Percentiles rank a stretch among this genome's conserved stretches.
phyloP scores from a whole-genome alignment of 768 basidiomycete genomes.

The Leccinum rimulosum region DNA sequence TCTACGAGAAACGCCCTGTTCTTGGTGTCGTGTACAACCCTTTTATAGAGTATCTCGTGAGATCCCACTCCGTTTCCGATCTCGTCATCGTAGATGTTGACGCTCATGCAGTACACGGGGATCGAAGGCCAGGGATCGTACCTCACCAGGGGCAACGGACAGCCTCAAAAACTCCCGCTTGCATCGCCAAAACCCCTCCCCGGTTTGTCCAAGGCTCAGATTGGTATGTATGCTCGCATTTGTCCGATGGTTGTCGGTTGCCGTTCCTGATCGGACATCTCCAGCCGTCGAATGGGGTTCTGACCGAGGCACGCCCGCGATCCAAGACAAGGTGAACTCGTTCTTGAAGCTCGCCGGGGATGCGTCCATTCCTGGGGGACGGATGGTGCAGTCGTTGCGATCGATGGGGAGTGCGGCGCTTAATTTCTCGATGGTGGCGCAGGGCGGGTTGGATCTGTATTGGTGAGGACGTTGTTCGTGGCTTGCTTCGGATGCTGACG shows the following conservation, averaged over 20 bases:
- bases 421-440: constrained; percentile 82
- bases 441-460: constrained; percentile 84
- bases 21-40: constrained; percentile 96
- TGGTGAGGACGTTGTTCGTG: constrained; percentile 50
- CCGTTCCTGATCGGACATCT: constrained; percentile 1
- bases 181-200: constrained; percentile 58
- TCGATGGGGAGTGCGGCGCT: constrained; percentile 83
- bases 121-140: constrained; percentile 78
- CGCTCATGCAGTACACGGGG: constrained; percentile 61
- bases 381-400: constrained; percentile 83
- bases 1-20: constrained; percentile 76
- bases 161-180: constrained; percentile 64
- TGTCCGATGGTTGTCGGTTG: neutral
- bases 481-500: constrained; percentile 2
- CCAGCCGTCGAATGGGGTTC: constrained; percentile 88
- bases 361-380: constrained; percentile 61
- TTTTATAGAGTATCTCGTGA: constrained; percentile 78
- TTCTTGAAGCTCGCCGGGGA: constrained; percentile 78
- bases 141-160: constrained; percentile 49
- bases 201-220: constrained; percentile 67
- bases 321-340: constrained; percentile 59
- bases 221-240: constrained; percentile 43
- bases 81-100: neutral
- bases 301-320: constrained; percentile 55
- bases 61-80: neutral